Conservation (phyloP, 2,329 filamentous ascomycete genomes). For the Penicillium sp. region DNA sequence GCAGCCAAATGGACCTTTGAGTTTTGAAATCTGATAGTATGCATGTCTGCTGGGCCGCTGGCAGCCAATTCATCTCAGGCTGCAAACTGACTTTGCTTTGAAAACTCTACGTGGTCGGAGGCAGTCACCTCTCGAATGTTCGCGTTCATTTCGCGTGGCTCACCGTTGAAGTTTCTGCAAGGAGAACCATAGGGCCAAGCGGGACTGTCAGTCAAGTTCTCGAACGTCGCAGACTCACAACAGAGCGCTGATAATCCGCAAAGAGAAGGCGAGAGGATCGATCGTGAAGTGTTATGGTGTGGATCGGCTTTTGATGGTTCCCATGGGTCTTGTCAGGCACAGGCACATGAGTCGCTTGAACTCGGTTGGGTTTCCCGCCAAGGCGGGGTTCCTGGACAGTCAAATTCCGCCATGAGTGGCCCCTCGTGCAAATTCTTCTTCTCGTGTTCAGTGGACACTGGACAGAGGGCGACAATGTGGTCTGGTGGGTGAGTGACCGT, state of each 20-base stretch:
- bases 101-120: conserved; percentile 6
- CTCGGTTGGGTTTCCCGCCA: conserved; percentile 12
- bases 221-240: conserved; percentile 17
- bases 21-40: neutral
- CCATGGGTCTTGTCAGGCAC: conserved; percentile 27
- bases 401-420: neutral
- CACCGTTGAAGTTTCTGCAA: conserved; percentile 2
- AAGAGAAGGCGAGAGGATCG: conserved; percentile 19
- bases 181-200: neutral
- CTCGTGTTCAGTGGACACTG: conserved; percentile 4
- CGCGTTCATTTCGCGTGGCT: conserved; percentile 4
- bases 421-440: conserved; percentile 11
- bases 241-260: conserved; percentile 4
- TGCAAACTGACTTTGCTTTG: neutral
- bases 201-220: conserved; percentile 23
- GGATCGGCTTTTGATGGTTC: conserved; percentile 16
- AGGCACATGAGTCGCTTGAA: conserved; percentile 20
- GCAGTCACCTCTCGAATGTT: neutral
- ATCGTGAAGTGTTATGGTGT: conserved; percentile 22
- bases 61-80: neutral
- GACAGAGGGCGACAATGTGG: neutral
- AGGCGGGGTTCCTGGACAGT: neutral
- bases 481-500: neutral
- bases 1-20: neutral
- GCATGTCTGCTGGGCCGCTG: neutral